Percentiles rank a stretch among this genome's conserved stretches.
Evolutionary conservation across 2,329 filamentous ascomycete genomes (phyloP).

Genomic region (Xylaria multiplex): DNA sequence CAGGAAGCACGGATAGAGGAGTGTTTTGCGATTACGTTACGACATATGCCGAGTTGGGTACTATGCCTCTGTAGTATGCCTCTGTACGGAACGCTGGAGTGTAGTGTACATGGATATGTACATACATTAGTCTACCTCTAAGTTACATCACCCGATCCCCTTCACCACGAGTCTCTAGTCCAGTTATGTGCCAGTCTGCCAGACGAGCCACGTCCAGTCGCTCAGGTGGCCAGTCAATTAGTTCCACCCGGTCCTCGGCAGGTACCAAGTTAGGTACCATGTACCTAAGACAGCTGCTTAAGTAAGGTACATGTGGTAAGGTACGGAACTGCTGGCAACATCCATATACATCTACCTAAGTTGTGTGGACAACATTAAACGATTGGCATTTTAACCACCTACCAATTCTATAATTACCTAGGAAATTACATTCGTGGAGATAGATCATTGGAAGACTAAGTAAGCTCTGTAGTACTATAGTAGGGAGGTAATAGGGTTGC

Average conservation of each 20-base stretch:
- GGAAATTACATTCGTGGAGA: no score
- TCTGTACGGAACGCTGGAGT: not conserved
- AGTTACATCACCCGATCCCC: slow-evolving; percentile 27
- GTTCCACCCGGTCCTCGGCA: not conserved
- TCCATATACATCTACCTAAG: no score
- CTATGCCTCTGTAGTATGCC: not conserved
- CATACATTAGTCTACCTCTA: not conserved
- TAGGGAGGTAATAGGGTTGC: no score
- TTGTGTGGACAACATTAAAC: no score
- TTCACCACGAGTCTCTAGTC: not conserved
- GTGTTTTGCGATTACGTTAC: slow-evolving; percentile 44
- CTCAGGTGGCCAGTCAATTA: slow-evolving; percentile 8
- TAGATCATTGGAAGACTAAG: no score
- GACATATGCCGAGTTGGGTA: slow-evolving; percentile 25
- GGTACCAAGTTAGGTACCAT: not conserved
- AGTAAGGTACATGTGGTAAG: not conserved
- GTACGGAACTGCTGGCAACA: no score
- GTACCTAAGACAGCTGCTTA: slow-evolving; percentile 1
- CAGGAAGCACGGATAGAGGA: slow-evolving; percentile 35
- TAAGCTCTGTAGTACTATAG: no score
- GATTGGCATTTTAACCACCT: no score
- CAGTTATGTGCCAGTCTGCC: not conserved
- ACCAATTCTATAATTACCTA: no score
- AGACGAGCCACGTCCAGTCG: slow-evolving; percentile 3
- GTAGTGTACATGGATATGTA: not conserved